Conservation (phyloP, 1,284 basidiomycete species). For the Athelia psychrophila region DNA sequence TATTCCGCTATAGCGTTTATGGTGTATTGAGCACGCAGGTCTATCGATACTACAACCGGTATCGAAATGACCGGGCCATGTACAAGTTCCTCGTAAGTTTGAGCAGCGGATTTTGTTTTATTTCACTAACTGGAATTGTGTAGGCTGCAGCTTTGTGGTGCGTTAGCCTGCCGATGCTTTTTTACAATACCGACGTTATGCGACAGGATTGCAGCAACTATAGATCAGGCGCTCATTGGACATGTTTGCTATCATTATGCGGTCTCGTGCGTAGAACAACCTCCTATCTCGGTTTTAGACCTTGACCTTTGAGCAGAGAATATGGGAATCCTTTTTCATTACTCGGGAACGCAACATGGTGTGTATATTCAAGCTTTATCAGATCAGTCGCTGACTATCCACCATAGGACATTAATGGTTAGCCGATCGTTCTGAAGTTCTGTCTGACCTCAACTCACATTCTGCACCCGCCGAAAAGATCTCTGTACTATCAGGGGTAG, state of each 20-base stretch:
- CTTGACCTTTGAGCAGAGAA: not conserved
- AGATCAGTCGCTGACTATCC: not conserved
- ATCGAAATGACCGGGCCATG: slow-evolving; percentile 2
- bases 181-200: not conserved
- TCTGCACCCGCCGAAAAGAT: not conserved
- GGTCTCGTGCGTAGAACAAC: slow-evolving; percentile 8
- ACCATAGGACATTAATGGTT: not conserved
- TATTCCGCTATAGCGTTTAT: slow-evolving; percentile 4
- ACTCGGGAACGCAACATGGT: not conserved
- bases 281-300: not conserved
- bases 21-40: slow-evolving; percentile 8
- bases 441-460: not conserved
- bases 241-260: slow-evolving; percentile 14
- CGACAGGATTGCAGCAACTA: slow-evolving; percentile 7
- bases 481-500: not conserved
- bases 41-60: slow-evolving; percentile 5
- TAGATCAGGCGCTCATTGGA: slow-evolving; percentile 10
- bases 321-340: not conserved
- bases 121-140: not conserved
- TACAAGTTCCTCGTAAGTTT: slow-evolving; percentile 6
- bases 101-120: not conserved
- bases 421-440: not conserved
- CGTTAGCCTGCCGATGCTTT: not conserved
- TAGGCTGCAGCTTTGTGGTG: slow-evolving; percentile 2
- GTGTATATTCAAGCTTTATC: not conserved